Base-by-base conservation (phyloP, 2,329 filamentous ascomycete species). In the Alternaria gansuensis region DNA sequence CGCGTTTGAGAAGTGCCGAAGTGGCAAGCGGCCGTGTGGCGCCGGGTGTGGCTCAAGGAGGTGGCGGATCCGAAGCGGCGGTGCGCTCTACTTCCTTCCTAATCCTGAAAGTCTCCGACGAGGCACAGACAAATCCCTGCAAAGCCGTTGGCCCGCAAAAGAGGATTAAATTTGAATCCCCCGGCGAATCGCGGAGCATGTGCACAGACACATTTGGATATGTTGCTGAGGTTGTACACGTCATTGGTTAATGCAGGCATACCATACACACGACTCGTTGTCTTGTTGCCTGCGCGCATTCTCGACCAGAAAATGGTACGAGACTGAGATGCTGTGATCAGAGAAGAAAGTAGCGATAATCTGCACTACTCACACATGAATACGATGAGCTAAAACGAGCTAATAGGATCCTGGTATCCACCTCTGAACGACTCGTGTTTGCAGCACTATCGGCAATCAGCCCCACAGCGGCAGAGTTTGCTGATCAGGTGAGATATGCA, bases 101-200 rank as follows among this genome's bases (percentile, higher is more conserved):
- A 21, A 37, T n/a, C 14, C n/a, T 33, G 33, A 37, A 36, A 50
- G 33, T 50, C 10, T 37, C 46, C 29, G 44, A 34, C 44, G 34
- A 11, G 29, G 44, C 44, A 34, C 44, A 48, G 17, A 24, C 37
- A 13, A 14, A 11, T 24, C 11, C 21, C 9, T 24, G 44, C 44
- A 24, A 48, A 17, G 29, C 34, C 2, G 3, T 34, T 10, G 21
- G 29, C 44, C 29, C 10, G 29, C 11, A 48, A 33, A 24, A 24
- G 34, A 13, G 29, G 23, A 34, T 7, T 17, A 10, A 10, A 24
- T 4, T n/a, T 7, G 13, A n/a, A 10, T 3, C 29, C 11, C 14
- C 34, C 29, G 24, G 21, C 44, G 44, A 21, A 48, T 14, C 21
- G 29, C 13, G 14, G n/a, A 48, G 9, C 17, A n/a, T 21, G 14